Conservation (phyloP, 768 basidiomycete genomes). For the Pleurotus tuoliensis region DNA sequence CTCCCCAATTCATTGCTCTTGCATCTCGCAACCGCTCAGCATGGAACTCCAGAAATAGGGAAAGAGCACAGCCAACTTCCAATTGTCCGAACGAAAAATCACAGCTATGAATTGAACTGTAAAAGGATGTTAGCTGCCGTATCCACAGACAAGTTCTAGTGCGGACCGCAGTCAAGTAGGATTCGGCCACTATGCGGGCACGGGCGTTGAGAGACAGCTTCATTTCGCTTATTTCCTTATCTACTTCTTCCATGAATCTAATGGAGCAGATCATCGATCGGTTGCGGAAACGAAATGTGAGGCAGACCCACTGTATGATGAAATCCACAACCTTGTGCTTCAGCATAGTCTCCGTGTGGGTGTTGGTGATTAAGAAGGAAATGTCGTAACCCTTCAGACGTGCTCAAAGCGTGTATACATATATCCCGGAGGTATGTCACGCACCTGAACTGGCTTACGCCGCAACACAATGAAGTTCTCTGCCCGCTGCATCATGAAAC, state of each 20-base stretch:
- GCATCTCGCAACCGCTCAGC: no score
- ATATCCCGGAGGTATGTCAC: conserved; percentile 18
- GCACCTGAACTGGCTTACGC: conserved; percentile 85
- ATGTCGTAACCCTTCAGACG: conserved; percentile 90
- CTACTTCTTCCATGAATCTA: conserved; percentile 99
- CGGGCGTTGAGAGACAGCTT: conserved; percentile 95
- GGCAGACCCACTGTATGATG: conserved; percentile 81
- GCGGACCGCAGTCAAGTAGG: conserved; percentile 87
- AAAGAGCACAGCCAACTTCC: no score
- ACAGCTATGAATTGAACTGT: conserved; percentile 36
- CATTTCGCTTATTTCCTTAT: conserved; percentile 99
- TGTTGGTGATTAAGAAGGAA: conserved; percentile 96
- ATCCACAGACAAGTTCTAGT: neutral
- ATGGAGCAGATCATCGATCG: conserved; percentile 2
- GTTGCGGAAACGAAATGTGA: conserved; percentile 1
- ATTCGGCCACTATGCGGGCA: conserved; percentile 96
- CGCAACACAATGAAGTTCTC: conserved; percentile 96
- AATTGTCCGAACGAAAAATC: neutral
- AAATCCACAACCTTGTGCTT: conserved; percentile 99
- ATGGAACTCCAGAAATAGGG: no score
- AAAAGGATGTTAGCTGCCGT: conserved; percentile 6
- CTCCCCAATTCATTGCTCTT: no score
- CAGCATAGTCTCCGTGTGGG: conserved; percentile 96
- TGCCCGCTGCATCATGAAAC: conserved; percentile 98
- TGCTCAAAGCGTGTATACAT: neutral